Conservation (phyloP, 352 stramenopile genomes). For the Pythium scleroteichum region DNA sequence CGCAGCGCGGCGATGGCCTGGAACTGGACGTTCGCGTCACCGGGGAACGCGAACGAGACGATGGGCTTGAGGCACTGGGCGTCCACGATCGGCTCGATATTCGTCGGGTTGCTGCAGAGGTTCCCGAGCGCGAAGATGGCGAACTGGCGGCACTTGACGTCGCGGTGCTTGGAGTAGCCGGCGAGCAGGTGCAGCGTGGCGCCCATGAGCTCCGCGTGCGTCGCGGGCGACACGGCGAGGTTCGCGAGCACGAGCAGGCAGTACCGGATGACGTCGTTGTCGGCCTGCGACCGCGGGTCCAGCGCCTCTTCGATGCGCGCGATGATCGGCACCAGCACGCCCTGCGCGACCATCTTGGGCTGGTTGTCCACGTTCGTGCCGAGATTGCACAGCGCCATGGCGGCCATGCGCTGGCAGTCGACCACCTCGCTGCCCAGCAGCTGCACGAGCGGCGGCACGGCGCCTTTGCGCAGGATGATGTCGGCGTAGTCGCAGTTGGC, state of each 20-base stretch:
- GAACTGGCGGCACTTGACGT: constrained; percentile 97
- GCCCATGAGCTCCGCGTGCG: constrained; percentile 81
- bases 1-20: constrained; percentile 94
- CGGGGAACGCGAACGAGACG: constrained; percentile 94
- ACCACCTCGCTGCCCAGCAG: constrained; percentile 90
- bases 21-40: constrained; percentile 95
- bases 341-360: constrained; percentile 84
- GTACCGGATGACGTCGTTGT: constrained; percentile 95
- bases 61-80: constrained; percentile 91
- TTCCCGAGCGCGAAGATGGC: constrained; percentile 95
- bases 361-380: constrained; percentile 95
- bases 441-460: constrained; percentile 80
- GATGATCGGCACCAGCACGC: constrained; percentile 89
- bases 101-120: constrained; percentile 91
- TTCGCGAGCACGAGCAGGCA: constrained; percentile 95
- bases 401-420: constrained; percentile 93
- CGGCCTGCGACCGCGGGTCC: constrained; percentile 90
- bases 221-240: constrained; percentile 84
- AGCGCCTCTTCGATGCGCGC: constrained; percentile 88
- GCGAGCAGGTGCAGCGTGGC: constrained; percentile 87
- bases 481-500: constrained; percentile 95
- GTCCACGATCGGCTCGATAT: constrained; percentile 89
- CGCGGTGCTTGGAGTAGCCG: constrained; percentile 92
- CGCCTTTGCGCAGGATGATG: constrained; percentile 88
- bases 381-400: constrained; percentile 95